Base-by-base conservation (phyloP, 495 filamentous ascomycete species). In the Podospora conica region DNA sequence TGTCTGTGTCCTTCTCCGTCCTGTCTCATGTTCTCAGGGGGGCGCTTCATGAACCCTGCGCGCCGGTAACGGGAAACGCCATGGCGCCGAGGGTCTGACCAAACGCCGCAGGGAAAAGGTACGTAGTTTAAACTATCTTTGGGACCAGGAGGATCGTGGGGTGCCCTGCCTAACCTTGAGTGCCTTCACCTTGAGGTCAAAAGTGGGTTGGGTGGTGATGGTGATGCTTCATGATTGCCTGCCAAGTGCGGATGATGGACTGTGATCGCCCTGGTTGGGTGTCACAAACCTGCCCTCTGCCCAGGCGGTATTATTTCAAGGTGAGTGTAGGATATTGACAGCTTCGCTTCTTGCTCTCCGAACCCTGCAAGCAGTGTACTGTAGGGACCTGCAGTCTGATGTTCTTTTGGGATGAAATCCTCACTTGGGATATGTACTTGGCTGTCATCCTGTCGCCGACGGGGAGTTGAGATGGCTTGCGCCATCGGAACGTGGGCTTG, bases 1-100 rank as follows among this genome's bases (percentile, higher is more conserved):
- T n/a, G 40, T 48, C 40, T 11, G 60, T 31, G 9, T 15, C 61
- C 24, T 23, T 63, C 53, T 22, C 22, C 24, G 40, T 63, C 22
- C 29, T 63, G 61, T 63, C 61, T 63, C 61, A 63, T 55, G 61
- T 63, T 24, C 5, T 29, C 40, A 29, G 24, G 53, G 61, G 61
- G 40, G 61, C 40, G 24, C 48, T 55, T 54, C 40, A 62, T 15
- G 60, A 15, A 31, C 58, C 40, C 31, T 53, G 29, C 21, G 15
- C 12, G 22, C 60, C 22, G 21, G 40, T 24, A 53, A 31, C 58
- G 29, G 24, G 25, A 48, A 48, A 48, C 40, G 40, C 40, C 40
- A 48, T 48, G 40, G 18, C 40, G 29, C 20, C 24, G 18, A 21
- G 28, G 59, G 59, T 61, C 33, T 53, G 59, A 31, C 59, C 59